Percentiles rank a stretch among this genome's conserved stretches.
Evolutionary conservation across 2,329 filamentous ascomycete species (phyloP).

Genomic region (Verticillium tricorpus): DNA sequence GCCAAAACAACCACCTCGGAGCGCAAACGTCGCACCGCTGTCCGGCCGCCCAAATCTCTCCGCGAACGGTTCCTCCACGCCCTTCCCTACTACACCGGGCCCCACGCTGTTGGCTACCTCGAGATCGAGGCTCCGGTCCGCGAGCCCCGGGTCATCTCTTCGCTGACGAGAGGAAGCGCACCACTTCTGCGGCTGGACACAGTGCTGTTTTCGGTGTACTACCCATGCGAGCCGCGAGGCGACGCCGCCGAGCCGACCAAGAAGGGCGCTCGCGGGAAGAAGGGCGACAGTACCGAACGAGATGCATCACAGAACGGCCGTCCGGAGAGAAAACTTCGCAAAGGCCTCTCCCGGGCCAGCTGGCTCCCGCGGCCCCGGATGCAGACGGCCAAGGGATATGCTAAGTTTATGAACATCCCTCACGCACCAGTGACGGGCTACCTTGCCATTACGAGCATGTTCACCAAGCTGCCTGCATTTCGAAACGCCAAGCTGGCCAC

Average conservation of each 20-base stretch:
- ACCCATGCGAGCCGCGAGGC: slow-evolving; percentile 46
- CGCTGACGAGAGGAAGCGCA: slow-evolving; percentile 32
- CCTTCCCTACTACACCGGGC: slow-evolving; percentile 59
- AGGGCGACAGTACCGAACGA: slow-evolving; percentile 13
- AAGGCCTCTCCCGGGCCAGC: slow-evolving; percentile 47
- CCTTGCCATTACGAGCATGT: slow-evolving; percentile 54
- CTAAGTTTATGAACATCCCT: slow-evolving; percentile 53
- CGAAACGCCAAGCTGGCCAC: slow-evolving; percentile 54
- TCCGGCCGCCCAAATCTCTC: slow-evolving; percentile 23
- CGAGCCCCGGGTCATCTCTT: slow-evolving; percentile 32
- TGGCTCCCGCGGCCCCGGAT: slow-evolving; percentile 58
- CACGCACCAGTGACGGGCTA: slow-evolving; percentile 43
- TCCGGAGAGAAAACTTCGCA: slow-evolving; percentile 7
- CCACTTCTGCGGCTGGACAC: slow-evolving; percentile 43
- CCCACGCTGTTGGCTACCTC: slow-evolving; percentile 64
- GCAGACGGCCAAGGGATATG: slow-evolving; percentile 55
- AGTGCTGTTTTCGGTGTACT: slow-evolving; percentile 62
- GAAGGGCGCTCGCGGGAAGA: slow-evolving; percentile 19
- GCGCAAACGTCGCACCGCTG: slow-evolving; percentile 13
- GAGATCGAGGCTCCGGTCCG: slow-evolving; percentile 59
- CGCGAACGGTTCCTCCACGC: slow-evolving; percentile 35
- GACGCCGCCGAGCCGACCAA: neutral
- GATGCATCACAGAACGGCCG: neutral
- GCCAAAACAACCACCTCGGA: neutral
- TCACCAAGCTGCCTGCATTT: slow-evolving; percentile 61